Evolutionary conservation across 352 stramenopile species (phyloP), one percentile per base, ranked within the genome.

Genomic region (Phytophthora nicotianae): DNA sequence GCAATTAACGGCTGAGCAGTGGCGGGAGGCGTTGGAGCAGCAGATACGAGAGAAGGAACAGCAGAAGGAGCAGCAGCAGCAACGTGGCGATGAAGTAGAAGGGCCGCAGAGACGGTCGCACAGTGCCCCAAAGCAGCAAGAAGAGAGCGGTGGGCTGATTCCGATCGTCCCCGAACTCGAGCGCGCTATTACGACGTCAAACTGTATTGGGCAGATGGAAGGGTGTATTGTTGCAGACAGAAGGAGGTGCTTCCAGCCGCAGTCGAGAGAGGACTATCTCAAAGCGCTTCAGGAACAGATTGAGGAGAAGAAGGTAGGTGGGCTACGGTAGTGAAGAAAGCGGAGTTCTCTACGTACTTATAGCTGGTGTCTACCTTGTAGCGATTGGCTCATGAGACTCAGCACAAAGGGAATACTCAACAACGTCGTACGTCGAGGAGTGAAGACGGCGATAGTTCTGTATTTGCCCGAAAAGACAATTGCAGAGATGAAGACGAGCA

Each of bases 1-100:
- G 29, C 65, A 74, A 17, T 59, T 87, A 53, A 76, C 75, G 23
- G 56, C 63, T 9, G 62, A 69, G 14, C 50, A 81, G 43, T 85
- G 77, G 77, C 62, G 58, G 9, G 70, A 77, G 26, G 77, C 74
- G 10, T 62, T 87, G 26, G 75, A 83, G 37, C 59, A 74, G 35
- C 77, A 87, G 45, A 84, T 87, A 8, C 64, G 65, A n/a, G 66
- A 80, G 23, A 83, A 83, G 40, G 52, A 76, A 38, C 46, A n/a
- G n/a, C n/a, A n/a, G n/a, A n/a, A n/a, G n/a, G n/a, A 73, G 54
- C 62, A 58, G 19, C 53, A 59, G 9, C 4, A 49, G 29, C 23
- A 6, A 4, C 26, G 46, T 13, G 14, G 5, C 14, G 37, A 17
- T 14, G 43, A 47, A 19, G 16, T 45, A 33, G 10, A 38, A 13